A percentile compares a stretch with the other conserved stretches of the same genome.
These are phyloP conservation scores for Spongiforma sp. DNA, from an alignment of 1,284 basidiomycete genomes.

Conservation along the genomic window DNA sequence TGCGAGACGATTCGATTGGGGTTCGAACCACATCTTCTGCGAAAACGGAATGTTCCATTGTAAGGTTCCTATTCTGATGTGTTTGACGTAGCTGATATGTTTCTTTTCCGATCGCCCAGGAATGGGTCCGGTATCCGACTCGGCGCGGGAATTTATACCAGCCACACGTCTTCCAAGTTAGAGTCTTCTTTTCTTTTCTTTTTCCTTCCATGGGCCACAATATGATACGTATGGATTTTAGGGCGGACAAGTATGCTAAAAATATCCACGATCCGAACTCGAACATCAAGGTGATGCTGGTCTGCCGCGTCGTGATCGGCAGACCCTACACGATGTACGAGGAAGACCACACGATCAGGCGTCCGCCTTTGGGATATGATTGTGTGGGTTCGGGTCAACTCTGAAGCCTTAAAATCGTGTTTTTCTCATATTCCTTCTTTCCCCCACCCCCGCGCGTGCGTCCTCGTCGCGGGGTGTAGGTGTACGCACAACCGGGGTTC, in stretches of 20 bases:
- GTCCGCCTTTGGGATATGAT: constrained; percentile 25
- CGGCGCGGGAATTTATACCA: constrained; percentile 34
- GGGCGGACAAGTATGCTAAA: constrained; percentile 23
- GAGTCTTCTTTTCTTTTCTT: neutral
- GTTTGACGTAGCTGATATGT: neutral
- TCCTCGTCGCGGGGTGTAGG: constrained; percentile 9
- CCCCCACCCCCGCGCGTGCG: neutral
- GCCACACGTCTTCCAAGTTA: constrained; percentile 28
- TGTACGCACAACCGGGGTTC: constrained; percentile 19
- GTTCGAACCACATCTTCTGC: constrained; percentile 26
- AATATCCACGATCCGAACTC: constrained; percentile 19
- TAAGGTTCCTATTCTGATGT: constrained; percentile 9
- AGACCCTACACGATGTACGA: constrained; percentile 1
- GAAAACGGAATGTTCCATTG: constrained; percentile 20
- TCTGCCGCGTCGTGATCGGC: constrained; percentile 33
- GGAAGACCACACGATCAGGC: constrained; percentile 19
- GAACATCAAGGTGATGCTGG: constrained; percentile 26
- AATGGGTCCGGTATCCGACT: constrained; percentile 24
- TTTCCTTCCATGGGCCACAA: neutral
- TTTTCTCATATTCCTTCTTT: neutral
- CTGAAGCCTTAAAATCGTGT: neutral
- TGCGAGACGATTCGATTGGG: constrained; percentile 29
- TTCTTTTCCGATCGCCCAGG: constrained; percentile 19
- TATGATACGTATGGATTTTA: constrained; percentile 10
- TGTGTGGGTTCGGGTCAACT: constrained; percentile 31